Percentiles rank a stretch among this genome's conserved stretches.
phyloP scores from a whole-genome alignment of 495 filamentous ascomycete species.

The Bryoglossum gracile region DNA sequence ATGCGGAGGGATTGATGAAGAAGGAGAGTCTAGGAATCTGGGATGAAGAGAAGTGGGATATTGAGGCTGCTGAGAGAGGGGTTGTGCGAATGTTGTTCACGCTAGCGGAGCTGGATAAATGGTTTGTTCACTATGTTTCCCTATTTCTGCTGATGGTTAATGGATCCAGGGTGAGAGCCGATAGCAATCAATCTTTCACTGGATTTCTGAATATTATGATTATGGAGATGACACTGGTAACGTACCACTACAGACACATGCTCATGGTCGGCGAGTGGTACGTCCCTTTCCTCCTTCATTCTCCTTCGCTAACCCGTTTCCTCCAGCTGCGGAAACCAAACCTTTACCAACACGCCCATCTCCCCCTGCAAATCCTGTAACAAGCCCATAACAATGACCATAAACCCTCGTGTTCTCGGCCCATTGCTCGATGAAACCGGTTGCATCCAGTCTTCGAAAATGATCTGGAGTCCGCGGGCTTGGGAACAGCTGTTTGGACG shows the following conservation, averaged over 20 bases:
- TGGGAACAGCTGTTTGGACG: constrained; percentile 48
- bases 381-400: constrained; percentile 32
- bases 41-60: constrained; percentile 45
- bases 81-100: constrained; percentile 45
- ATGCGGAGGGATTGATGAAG: constrained; percentile 41
- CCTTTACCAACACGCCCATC: constrained; percentile 43
- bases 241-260: constrained; percentile 37
- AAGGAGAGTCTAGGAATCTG: constrained; percentile 48
- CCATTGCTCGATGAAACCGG: constrained; percentile 51
- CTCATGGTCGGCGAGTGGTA: constrained; percentile 54
- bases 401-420: constrained; percentile 51
- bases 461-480: constrained; percentile 44
- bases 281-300: constrained; percentile 9
- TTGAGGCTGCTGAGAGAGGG: constrained; percentile 36
- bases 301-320: not conserved
- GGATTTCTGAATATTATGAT: constrained; percentile 54
- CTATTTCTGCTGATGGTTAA: not conserved
- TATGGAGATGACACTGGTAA: constrained; percentile 43
- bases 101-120: constrained; percentile 54
- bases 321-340: constrained; percentile 43
- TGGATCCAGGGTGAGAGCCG: constrained; percentile 29
- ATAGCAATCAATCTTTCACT: constrained; percentile 37
- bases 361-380: constrained; percentile 48
- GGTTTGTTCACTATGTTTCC: constrained; percentile 24
- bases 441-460: constrained; percentile 36